Evolutionary conservation across 768 basidiomycete species (phyloP), one percentile per base, ranked within the genome.

Genomic region (Mycena kentingensis): DNA sequence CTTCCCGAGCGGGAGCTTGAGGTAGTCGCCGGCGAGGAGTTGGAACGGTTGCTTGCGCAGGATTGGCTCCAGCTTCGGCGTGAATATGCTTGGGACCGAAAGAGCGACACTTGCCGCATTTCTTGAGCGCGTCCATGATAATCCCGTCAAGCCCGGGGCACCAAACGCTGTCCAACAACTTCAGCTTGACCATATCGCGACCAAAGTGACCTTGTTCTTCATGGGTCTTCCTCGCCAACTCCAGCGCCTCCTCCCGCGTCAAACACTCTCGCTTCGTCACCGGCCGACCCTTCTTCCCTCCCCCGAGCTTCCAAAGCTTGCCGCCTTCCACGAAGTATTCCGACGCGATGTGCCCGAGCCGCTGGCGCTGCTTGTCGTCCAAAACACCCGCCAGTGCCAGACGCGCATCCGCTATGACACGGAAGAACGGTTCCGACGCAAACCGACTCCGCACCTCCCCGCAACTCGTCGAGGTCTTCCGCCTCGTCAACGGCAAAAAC

Each of bases 201-300:
- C 65, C 63, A 55, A 65, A 73, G 53, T 75, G 74, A 0, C 71
- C 70, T 1, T 58, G 37, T 3, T 56, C 22, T 25, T 31, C 15
- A 31, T 71, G 67, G 16, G 52, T 45, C 1, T 54, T 26, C 31
- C 49, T n/a, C 2, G 67, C 70, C 34, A 63, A 26, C 29, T 34
- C 55, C 2, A 41, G 27, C 5, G 67, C 65, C 37, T 71, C 70
- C 34, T 27, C 50, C 49, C 57, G 55, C 2, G 65, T 58, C 0
- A 71, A 35, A 29, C 70, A 73, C 42, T 71, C 70, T n/a, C 55
- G 35, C 27, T 55, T 39, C 19, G 62, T 27, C 24, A 62, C 21
- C 21, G 60, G 64, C 32, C 64, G 21, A 1, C 51, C 36, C 2
- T 22, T 24, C 15, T 47, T 54, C 4, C 60, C 60, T 7, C 57